Conservation (phyloP, 2,329 filamentous ascomycete species). For the Trichoderma atroviride region DNA sequence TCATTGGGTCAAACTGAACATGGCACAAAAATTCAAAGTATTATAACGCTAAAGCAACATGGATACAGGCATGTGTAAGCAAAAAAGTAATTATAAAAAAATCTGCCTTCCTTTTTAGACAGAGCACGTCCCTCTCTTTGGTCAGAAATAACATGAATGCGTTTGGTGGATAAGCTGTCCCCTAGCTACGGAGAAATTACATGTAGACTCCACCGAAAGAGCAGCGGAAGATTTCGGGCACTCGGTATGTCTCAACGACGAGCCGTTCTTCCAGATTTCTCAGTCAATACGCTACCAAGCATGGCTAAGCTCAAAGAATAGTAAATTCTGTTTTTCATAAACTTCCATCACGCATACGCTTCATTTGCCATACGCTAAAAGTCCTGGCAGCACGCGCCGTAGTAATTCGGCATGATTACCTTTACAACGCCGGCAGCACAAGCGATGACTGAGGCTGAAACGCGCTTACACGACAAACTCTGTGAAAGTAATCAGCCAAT, state of each 20-base stretch:
- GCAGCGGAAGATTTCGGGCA: neutral
- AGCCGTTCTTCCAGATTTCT: neutral
- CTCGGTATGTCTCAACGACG: neutral
- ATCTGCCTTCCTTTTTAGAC: slow-evolving; percentile 12
- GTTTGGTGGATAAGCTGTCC: neutral
- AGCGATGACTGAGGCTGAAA: neutral
- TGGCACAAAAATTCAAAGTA: no score
- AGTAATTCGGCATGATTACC: neutral
- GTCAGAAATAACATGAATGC: neutral
- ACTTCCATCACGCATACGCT: neutral
- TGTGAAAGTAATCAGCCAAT: neutral
- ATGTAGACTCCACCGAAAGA: neutral
- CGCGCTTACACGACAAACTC: neutral
- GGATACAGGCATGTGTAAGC: neutral
- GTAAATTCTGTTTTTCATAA: no score
- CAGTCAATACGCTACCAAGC: no score
- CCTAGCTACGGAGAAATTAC: slow-evolving; percentile 9
- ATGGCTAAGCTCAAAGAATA: no score
- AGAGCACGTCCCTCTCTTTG: neutral
- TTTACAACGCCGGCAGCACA: neutral
- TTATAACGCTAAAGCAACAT: neutral
- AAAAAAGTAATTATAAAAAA: neutral
- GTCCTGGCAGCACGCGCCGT: neutral
- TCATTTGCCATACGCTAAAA: neutral
- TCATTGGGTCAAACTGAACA: no score